Evolutionary conservation across 2,329 filamentous ascomycete genomes (phyloP).

Genomic region (Alternaria burnsii): DNA sequence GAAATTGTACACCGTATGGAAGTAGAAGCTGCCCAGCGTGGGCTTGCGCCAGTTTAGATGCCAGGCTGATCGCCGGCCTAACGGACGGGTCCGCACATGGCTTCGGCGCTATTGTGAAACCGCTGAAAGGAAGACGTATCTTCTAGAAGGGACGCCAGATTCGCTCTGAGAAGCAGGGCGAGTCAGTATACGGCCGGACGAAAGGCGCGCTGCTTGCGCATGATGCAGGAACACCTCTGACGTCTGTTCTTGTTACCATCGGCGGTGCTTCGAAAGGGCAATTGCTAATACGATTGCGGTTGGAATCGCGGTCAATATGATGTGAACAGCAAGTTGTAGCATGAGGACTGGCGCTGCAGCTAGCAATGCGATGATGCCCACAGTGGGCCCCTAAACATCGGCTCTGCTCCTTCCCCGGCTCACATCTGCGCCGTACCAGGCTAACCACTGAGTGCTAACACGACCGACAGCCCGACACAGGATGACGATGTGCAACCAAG

Average conservation of each 20-base stretch:
- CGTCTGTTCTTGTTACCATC: neutral
- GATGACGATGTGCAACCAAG: neutral
- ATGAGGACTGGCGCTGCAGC: slow-evolving; percentile 7
- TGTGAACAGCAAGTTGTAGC: slow-evolving; percentile 12
- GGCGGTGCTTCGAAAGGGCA: neutral
- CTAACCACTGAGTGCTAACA: slow-evolving; percentile 12
- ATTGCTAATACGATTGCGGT: slow-evolving; percentile 1
- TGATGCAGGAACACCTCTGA: slow-evolving; percentile 1
- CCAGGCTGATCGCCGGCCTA: slow-evolving; percentile 23
- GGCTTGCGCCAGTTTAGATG: slow-evolving; percentile 7
- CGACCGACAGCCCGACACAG: slow-evolving; percentile 4
- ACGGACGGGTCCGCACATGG: slow-evolving; percentile 21
- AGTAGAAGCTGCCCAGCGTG: slow-evolving; percentile 5
- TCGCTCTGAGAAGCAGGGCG: slow-evolving; percentile 13
- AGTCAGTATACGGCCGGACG: slow-evolving; percentile 13
- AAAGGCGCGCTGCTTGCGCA: neutral
- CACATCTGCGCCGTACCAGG: slow-evolving; percentile 15
- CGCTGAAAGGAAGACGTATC: slow-evolving; percentile 18
- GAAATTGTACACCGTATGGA: slow-evolving; percentile 3
- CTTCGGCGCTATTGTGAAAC: slow-evolving; percentile 26
- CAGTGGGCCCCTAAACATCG: slow-evolving; percentile 7
- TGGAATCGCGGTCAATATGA: slow-evolving; percentile 14
- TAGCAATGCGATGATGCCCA: slow-evolving; percentile 28
- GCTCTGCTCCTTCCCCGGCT: slow-evolving; percentile 7
- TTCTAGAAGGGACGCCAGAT: slow-evolving; percentile 23